phyloP scores from a whole-genome alignment of 345 rosid species.

The Euphorbia pulcherrima region DNA sequence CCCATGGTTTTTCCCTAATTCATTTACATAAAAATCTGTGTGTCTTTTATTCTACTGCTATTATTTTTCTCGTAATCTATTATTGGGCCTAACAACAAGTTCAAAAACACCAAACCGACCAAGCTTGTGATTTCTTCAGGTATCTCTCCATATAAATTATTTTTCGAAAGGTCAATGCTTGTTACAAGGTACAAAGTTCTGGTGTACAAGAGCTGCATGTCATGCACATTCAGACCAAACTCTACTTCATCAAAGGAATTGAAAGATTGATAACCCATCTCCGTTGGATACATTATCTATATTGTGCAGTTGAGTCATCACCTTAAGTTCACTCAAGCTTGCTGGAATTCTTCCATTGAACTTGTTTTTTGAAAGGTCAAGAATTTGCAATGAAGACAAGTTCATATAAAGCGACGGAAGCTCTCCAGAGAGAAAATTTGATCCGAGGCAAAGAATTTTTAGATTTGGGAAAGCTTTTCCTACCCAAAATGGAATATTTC shows the following conservation, averaged over 20 bases:
- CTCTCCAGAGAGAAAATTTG: conserved; percentile 9
- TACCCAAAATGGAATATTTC: conserved; percentile 32
- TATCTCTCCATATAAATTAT: conserved; percentile 33
- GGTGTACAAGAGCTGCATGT: conserved; percentile 19
- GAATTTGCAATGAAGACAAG: conserved; percentile 33
- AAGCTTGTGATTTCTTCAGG: conserved; percentile 34
- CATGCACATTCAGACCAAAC: too few species aligned
- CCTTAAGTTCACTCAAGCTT: conserved; percentile 32
- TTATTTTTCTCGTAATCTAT: too few species aligned
- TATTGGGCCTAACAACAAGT: too few species aligned
- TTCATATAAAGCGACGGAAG: conserved; percentile 4
- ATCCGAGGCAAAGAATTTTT: conserved; percentile 12
- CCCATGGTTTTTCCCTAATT: too few species aligned
- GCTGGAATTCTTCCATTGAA: conserved; percentile 19
- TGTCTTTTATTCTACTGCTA: too few species aligned
- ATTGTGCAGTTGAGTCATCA: conserved; percentile 42
- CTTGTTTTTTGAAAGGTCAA: conserved; percentile 23
- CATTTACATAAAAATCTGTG: too few species aligned
- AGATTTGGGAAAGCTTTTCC: conserved; percentile 9
- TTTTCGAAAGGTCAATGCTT: conserved; percentile 15
- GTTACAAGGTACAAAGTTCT: conserved; percentile 40
- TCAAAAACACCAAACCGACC: conserved; percentile 29
- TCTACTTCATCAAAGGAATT: too few species aligned
- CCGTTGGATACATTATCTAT: too few species aligned
- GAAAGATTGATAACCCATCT: too few species aligned